These are phyloP conservation scores for Tulasnella sp. DNA, from an alignment of 768 basidiomycete genomes.

Conservation along the genomic window DNA sequence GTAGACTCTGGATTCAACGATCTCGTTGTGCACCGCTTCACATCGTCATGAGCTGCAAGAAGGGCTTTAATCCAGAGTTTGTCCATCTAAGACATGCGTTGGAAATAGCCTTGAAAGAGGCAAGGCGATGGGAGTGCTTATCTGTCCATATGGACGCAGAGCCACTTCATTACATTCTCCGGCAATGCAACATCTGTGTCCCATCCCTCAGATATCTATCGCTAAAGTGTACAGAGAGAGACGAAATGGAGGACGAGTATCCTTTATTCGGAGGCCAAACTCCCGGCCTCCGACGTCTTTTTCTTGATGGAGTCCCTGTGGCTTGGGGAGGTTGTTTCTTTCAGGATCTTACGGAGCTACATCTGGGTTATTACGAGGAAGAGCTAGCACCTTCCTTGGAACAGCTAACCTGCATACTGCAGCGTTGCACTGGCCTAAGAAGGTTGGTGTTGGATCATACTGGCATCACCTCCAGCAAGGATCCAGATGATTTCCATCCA, in stretches of 20 bases:
- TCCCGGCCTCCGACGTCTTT: neutral
- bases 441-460: neutral
- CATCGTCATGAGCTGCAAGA: neutral
- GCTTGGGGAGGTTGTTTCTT: conserved; percentile 7
- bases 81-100: neutral
- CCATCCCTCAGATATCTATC: neutral
- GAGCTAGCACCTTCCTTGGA: neutral
- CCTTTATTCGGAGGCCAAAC: conserved; percentile 6
- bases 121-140: conserved; percentile 7
- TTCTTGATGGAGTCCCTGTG: conserved; percentile 1
- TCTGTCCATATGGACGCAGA: conserved; percentile 3
- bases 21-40: neutral
- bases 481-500: conserved; percentile 1
- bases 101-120: neutral
- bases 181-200: neutral
- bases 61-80: conserved; percentile 10
- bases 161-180: neutral
- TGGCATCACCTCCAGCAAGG: neutral
- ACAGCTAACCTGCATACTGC: neutral
- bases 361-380: conserved; percentile 2
- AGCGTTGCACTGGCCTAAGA: too few species aligned
- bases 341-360: neutral
- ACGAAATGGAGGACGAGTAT: conserved; percentile 2
- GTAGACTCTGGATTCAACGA: neutral
- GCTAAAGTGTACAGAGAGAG: conserved; percentile 3